Conservation (phyloP, 805 yeast genomes). For the Candida caryicola region DNA sequence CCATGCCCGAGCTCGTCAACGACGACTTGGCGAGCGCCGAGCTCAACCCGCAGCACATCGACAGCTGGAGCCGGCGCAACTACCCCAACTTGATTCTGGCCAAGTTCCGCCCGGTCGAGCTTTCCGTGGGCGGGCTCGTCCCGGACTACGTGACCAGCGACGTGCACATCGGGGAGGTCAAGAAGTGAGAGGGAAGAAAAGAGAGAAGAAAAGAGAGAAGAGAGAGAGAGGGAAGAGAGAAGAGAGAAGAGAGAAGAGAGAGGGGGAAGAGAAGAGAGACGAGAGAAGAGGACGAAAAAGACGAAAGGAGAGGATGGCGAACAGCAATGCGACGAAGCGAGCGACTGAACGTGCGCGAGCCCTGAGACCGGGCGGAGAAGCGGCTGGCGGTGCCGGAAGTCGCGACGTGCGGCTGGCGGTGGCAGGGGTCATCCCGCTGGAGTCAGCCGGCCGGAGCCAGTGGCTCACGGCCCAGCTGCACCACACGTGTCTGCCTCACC, state of each 20-base stretch:
- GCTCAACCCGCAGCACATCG: conserved; percentile 38
- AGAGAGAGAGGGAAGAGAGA: not conserved
- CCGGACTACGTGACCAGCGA: conserved; percentile 7
- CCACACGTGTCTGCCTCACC: too few species aligned
- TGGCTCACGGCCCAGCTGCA: too few species aligned
- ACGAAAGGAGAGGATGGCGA: conserved; percentile 1
- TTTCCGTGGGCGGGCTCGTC: conserved; percentile 19
- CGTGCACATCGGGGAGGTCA: not conserved
- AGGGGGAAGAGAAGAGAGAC: conserved; percentile 1
- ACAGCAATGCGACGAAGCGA: not conserved
- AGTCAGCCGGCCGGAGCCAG: too few species aligned
- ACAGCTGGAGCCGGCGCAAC: conserved; percentile 38
- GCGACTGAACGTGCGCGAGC: too few species aligned
- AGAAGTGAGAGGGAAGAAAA: not conserved
- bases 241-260: not conserved
- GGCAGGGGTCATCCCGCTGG: too few species aligned
- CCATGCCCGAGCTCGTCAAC: conserved; percentile 33
- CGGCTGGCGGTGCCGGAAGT: too few species aligned
- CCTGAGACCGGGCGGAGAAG: too few species aligned
- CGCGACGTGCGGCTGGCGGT: too few species aligned
- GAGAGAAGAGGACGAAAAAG: conserved; percentile 9
- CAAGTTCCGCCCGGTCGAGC: conserved; percentile 32
- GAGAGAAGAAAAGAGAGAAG: not conserved
- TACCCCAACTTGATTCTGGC: conserved; percentile 32
- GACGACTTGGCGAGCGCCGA: conserved; percentile 37